Evolutionary conservation across 2,329 filamentous ascomycete genomes (phyloP), one percentile per base, ranked within the genome.

Genomic region (Emmonsia crescens): DNA sequence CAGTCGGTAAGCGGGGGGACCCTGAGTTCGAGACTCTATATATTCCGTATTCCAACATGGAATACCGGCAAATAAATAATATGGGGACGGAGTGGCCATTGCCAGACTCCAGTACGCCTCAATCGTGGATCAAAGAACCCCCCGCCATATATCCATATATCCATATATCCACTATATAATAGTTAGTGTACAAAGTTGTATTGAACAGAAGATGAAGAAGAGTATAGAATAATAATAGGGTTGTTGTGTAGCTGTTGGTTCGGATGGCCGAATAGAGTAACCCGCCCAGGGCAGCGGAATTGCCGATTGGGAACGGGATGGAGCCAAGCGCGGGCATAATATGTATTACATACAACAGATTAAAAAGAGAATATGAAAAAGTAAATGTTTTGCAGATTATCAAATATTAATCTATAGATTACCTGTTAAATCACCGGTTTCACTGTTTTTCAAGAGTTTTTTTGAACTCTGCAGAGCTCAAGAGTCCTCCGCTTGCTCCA

Each of bases 241-340:
- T n/a, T n/a, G n/a, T n/a, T n/a, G n/a, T n/a, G n/a, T n/a, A 31
- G 51, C 21, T 16, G 24, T 5, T 4, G 29, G 19, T 29, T 27
- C 60, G 54, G 60, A 58, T 57, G 24, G 36, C 59, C 57, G 29
- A 61, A 61, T 56, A 27, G 49, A 51, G 59, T 61, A 61, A 61
- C 9, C 60, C 60, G 60, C 29, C 10, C 29, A 8, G 16, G 29
- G 19, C 29, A 42, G 54, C 60, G 60, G 60, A 49, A 61, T 57
- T 61, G 52, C 60, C 52, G 40, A 61, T 61, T 52, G 60, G 54
- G 54, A 38, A 58, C n/a, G 36, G 36, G 59, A 2, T 29, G 21
- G 5, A 54, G 52, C 33, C n/a, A 24, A 55, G 52, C n/a, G 52
- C 19, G 51, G 27, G 29, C 14, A n/a, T n/a, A n/a, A n/a, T n/a